Percentiles rank a stretch among this genome's conserved stretches.
These are phyloP conservation scores for Catharanthus roseus DNA, from an alignment of 257 asterid genomes.

Conservation along the genomic window DNA sequence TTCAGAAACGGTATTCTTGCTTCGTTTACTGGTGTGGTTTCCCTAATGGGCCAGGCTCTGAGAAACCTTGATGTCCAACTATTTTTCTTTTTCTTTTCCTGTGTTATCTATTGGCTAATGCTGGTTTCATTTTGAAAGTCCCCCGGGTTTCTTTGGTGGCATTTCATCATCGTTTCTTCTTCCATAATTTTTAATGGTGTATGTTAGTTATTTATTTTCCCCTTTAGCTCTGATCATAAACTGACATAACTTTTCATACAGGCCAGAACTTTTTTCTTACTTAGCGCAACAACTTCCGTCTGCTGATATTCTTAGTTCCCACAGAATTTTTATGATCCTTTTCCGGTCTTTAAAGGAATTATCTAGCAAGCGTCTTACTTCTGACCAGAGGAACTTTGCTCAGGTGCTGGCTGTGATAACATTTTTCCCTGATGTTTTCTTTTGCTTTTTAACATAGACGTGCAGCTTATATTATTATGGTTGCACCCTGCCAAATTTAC, in stretches of 20 bases:
- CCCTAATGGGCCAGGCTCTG: background rate
- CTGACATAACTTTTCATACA: conserved; percentile 34
- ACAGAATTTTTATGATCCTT: conserved; percentile 85
- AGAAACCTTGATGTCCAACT: background rate
- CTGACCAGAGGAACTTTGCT: conserved; percentile 83
- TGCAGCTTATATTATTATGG: background rate
- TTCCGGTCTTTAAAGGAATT: conserved; percentile 90
- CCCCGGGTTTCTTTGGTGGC: background rate
- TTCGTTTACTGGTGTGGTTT: background rate
- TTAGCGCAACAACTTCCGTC: conserved; percentile 85
- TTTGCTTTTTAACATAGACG: background rate
- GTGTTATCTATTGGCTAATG: background rate
- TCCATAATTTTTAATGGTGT: background rate
- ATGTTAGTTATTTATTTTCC: background rate
- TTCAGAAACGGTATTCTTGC: background rate
- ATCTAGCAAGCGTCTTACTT: conserved; percentile 79
- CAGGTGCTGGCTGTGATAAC: conserved; percentile 44
- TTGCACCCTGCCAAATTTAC: background rate
- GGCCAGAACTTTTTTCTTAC: conserved; percentile 91
- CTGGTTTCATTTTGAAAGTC: conserved; percentile 1
- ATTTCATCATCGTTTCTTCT: background rate
- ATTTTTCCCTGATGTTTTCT: background rate
- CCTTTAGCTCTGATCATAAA: background rate
- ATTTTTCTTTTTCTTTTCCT: background rate
- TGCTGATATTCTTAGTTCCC: conserved; percentile 80